A percentile compares a stretch with the other conserved stretches of the same genome.
These are phyloP conservation scores for Dictyostelium capitatum DNA, from an alignment of 78 protist genomes.

Conservation along the genomic window DNA sequence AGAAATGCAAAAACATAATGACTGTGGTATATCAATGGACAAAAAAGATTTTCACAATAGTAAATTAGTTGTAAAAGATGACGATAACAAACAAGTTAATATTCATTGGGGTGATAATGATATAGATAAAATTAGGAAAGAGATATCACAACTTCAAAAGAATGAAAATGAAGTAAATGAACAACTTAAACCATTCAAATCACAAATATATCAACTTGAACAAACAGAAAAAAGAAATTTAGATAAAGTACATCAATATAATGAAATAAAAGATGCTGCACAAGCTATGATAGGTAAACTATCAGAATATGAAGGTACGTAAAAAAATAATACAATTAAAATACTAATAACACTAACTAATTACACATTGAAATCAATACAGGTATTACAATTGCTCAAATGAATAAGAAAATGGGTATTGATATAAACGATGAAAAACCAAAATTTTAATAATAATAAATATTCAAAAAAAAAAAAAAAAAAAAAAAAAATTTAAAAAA, in stretches of 20 bases:
- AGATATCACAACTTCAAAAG: constrained; percentile 3
- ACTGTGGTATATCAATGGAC: neutral
- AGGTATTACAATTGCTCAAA: neutral
- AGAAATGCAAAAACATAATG: too few relatives aligned
- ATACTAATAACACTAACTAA: too few relatives aligned
- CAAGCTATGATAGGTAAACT: constrained; percentile 5
- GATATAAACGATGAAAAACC: neutral
- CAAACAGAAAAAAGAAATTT: neutral
- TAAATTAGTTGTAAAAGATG: neutral
- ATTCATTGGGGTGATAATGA: constrained; percentile 9
- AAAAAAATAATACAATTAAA: too few relatives aligned
- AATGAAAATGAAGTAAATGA: neutral
- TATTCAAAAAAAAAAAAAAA: neutral
- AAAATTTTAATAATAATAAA: neutral
- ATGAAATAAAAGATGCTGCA: constrained; percentile 21
- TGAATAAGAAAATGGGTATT: constrained; percentile 2
- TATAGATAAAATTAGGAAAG: neutral
- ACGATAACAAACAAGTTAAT: neutral
- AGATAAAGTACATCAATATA: constrained; percentile 2
- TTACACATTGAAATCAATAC: too few relatives aligned
- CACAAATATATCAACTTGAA: neutral
- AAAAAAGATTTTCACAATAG: neutral
- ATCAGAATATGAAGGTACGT: neutral
- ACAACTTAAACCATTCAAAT: neutral
- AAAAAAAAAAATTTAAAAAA: too few relatives aligned